Evolutionary conservation across 2,329 filamentous ascomycete species (phyloP).

Genomic region (Neopestalotiopsis clavispora): DNA sequence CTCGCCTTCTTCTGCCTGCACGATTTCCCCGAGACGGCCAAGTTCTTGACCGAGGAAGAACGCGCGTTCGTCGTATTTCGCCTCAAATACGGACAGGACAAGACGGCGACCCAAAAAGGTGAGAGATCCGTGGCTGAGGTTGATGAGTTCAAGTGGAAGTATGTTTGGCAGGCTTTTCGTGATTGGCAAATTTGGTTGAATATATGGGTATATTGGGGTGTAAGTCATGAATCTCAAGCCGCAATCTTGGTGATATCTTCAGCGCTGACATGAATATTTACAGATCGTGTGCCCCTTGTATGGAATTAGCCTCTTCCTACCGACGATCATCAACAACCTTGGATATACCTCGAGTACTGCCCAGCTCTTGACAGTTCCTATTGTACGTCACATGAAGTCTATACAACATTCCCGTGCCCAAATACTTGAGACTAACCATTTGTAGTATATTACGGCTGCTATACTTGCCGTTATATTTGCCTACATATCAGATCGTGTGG

Average conservation of each 20-base stretch:
- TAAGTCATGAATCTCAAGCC: conserved; percentile 42
- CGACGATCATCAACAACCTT: conserved; percentile 66
- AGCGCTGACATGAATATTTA: conserved; percentile 18
- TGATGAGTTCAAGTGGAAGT: conserved; percentile 77
- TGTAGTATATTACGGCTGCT: conserved; percentile 63
- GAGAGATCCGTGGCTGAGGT: conserved; percentile 59
- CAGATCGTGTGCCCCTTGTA: conserved; percentile 60
- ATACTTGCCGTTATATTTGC: conserved; percentile 59
- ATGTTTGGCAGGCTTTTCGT: conserved; percentile 72
- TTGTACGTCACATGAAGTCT: conserved; percentile 30
- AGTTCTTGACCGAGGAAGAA: conserved; percentile 74
- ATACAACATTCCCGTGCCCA: not conserved
- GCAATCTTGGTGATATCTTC: conserved; percentile 42
- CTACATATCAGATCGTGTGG: conserved; percentile 58
- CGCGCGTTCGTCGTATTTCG: conserved; percentile 72
- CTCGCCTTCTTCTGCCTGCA: conserved; percentile 73
- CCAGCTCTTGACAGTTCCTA: conserved; percentile 66
- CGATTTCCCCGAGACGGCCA: conserved; percentile 81
- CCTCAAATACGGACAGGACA: conserved; percentile 64
- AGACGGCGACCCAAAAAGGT: conserved; percentile 52
- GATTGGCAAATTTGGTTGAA: conserved; percentile 80
- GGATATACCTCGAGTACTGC: conserved; percentile 62
- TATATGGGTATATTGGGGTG: conserved; percentile 68
- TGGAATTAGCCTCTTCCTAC: conserved; percentile 63
- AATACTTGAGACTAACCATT: not conserved